phyloP scores from a whole-genome alignment of 176 grass and related monocot species.

The Aechmea fasciata region DNA sequence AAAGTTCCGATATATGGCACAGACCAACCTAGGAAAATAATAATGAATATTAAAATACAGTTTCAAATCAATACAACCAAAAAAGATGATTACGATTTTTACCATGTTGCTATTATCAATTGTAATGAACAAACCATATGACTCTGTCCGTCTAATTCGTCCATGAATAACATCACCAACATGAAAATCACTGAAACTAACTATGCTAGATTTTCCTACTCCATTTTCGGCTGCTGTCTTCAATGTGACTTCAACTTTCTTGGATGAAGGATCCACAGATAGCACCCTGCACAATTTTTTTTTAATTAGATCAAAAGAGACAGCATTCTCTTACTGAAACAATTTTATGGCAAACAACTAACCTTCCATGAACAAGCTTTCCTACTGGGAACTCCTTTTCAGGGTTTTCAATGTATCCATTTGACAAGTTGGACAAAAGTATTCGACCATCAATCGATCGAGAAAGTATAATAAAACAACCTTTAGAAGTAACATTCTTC shows the following conservation, averaged over 20 bases:
- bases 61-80: background rate
- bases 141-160: constrained; percentile 62
- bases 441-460: constrained; percentile 68
- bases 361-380: constrained; percentile 84
- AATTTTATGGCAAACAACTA: constrained; percentile 15
- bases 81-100: constrained; percentile 14
- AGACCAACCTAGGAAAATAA: constrained; percentile 73
- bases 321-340: background rate
- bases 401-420: constrained; percentile 77
- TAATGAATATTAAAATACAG: constrained; percentile 7
- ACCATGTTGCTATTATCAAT: constrained; percentile 61
- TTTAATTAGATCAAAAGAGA: constrained; percentile 5
- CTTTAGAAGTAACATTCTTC: constrained; percentile 77
- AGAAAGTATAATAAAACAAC: constrained; percentile 92
- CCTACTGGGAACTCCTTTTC: constrained; percentile 73
- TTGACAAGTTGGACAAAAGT: constrained; percentile 71
- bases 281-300: constrained; percentile 45
- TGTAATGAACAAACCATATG: constrained; percentile 78
- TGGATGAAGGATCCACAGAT: constrained; percentile 45
- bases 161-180: constrained; percentile 67
- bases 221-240: constrained; percentile 35
- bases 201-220: constrained; percentile 25
- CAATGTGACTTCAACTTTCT: constrained; percentile 81
- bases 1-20: constrained; percentile 90
- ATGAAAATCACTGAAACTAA: constrained; percentile 50